These are phyloP conservation scores for Medicago arabica DNA, from an alignment of 306 rosid species.

Conservation along the genomic window DNA sequence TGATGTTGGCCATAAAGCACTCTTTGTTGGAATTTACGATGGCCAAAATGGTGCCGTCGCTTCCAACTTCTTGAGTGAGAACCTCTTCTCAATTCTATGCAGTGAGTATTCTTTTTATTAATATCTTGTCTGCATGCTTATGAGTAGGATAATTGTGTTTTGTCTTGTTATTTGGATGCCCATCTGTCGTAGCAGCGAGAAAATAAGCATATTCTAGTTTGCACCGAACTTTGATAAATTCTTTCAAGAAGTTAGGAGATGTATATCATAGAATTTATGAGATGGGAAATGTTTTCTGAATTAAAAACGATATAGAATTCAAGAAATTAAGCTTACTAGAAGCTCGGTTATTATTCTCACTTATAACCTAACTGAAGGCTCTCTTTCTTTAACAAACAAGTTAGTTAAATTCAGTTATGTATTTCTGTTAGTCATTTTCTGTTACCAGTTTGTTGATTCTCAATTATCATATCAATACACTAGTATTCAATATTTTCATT, in stretches of 20 bases:
- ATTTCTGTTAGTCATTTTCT: too few species aligned
- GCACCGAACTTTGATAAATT: neutral
- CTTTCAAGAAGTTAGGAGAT: neutral
- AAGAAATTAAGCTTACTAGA: too few species aligned
- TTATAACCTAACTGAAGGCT: too few species aligned
- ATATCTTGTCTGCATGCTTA: neutral
- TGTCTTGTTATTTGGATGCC: neutral
- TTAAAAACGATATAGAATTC: too few species aligned
- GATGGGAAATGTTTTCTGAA: neutral
- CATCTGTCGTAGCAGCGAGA: neutral
- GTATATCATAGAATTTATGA: neutral
- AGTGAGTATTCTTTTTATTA: neutral
- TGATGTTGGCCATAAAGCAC: too few species aligned
- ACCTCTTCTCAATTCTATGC: neutral
- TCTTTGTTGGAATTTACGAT: neutral
- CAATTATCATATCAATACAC: too few species aligned
- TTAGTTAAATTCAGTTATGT: too few species aligned
- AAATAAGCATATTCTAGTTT: neutral
- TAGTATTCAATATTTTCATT: too few species aligned
- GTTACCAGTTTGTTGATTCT: too few species aligned
- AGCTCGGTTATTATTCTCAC: too few species aligned
- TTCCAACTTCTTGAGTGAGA: neutral
- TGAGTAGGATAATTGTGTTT: neutral
- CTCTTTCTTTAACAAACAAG: too few species aligned
- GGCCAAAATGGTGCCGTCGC: neutral